Evolutionary conservation across 2,329 filamentous ascomycete genomes (phyloP).

Genomic region (Apiospora pterosperma): DNA sequence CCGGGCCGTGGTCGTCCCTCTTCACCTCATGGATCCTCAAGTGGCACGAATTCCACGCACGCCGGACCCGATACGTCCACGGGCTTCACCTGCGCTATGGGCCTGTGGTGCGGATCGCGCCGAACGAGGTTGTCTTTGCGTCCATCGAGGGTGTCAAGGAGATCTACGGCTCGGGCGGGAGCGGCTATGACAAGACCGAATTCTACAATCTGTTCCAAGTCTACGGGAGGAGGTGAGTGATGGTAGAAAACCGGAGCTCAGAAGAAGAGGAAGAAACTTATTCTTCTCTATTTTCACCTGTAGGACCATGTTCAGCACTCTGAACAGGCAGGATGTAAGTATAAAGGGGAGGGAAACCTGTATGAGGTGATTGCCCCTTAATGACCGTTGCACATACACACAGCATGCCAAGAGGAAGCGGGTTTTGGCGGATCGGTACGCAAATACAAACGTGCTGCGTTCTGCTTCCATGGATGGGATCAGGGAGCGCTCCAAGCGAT

Average conservation of each 20-base stretch:
- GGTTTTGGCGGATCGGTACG: constrained; percentile 63
- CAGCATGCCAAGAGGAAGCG: constrained; percentile 63
- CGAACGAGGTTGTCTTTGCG: constrained; percentile 57
- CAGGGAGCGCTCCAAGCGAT: constrained; percentile 50
- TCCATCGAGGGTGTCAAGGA: constrained; percentile 55
- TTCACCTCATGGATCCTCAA: constrained; percentile 50
- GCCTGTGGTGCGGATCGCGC: constrained; percentile 53
- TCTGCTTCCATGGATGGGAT: constrained; percentile 54
- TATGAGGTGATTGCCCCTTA: neutral
- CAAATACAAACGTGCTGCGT: constrained; percentile 64
- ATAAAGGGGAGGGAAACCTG: neutral
- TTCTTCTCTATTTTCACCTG: neutral
- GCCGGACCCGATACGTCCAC: constrained; percentile 54
- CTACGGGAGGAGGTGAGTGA: constrained; percentile 49
- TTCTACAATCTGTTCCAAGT: constrained; percentile 61
- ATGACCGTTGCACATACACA: neutral
- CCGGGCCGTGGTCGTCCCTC: constrained; percentile 45
- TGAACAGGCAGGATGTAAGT: constrained; percentile 51
- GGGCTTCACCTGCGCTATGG: constrained; percentile 52
- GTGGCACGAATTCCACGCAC: constrained; percentile 53
- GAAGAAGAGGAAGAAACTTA: neutral
- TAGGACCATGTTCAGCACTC: constrained; percentile 58
- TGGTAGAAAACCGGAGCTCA: neutral
- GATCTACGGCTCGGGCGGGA: constrained; percentile 60
- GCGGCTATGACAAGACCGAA: constrained; percentile 62